These are phyloP conservation scores for Endocalyx cinctus DNA, from an alignment of 2,329 filamentous ascomycete species.

Conservation along the genomic window DNA sequence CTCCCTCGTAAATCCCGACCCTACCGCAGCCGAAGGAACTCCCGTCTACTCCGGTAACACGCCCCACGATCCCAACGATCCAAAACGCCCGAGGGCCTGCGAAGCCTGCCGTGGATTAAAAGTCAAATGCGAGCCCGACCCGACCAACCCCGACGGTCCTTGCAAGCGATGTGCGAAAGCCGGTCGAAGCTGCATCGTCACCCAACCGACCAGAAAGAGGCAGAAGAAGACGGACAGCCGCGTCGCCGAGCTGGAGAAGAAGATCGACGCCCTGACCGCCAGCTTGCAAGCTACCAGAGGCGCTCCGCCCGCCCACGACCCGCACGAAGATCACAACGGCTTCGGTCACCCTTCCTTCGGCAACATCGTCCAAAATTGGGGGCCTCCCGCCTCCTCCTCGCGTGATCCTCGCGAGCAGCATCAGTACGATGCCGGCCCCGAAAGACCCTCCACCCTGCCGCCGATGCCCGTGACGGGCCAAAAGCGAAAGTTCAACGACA, in stretches of 20 bases:
- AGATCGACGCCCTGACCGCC: conserved; percentile 83
- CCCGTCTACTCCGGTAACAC: conserved; percentile 11
- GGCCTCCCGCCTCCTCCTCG: too few species aligned
- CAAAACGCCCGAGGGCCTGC: conserved; percentile 67
- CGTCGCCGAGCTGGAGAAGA: conserved; percentile 86
- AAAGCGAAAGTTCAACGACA: conserved; percentile 35
- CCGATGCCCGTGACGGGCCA: conserved; percentile 27
- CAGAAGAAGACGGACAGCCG: conserved; percentile 90
- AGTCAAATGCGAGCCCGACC: conserved; percentile 79
- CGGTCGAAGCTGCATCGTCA: conserved; percentile 71
- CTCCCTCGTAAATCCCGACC: conserved; percentile 6
- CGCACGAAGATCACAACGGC: conserved; percentile 15
- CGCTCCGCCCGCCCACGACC: conserved; percentile 6
- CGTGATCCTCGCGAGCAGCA: too few species aligned
- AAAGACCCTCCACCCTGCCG: conserved; percentile 11
- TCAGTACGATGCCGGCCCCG: too few species aligned
- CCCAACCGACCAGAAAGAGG: conserved; percentile 68
- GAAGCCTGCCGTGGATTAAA: conserved; percentile 73
- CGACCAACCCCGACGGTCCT: conserved; percentile 54
- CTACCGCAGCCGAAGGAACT: conserved; percentile 10
- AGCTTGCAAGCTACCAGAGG: conserved; percentile 59
- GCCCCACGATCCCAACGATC: conserved; percentile 37
- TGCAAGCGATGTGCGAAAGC: conserved; percentile 79
- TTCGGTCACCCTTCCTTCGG: conserved; percentile 4
- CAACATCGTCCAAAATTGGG: conserved; percentile 17